These are phyloP conservation scores for Theobroma grandiflorum DNA, from an alignment of 441 rosid genomes.

Conservation along the genomic window DNA sequence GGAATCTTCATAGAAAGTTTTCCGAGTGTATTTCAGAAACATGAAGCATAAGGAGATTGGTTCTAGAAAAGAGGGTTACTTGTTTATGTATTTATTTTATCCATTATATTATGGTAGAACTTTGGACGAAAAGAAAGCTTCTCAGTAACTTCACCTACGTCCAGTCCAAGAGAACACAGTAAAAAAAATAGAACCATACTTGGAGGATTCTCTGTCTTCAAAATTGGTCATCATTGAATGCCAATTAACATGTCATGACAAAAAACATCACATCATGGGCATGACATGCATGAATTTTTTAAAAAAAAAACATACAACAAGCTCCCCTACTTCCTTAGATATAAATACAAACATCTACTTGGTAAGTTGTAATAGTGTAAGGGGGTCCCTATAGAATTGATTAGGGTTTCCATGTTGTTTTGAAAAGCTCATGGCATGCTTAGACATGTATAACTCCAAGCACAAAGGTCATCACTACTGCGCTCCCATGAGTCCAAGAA, in stretches of 20 bases:
- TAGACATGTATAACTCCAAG: conserved; percentile 81
- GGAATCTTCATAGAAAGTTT: conserved; percentile 39
- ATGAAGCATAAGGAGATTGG: conserved; percentile 32
- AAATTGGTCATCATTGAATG: conserved; percentile 46
- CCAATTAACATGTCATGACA: conserved; percentile 47
- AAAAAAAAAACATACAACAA: conserved; percentile 27
- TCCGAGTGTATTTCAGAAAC: conserved; percentile 22
- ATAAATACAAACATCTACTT: conserved; percentile 69
- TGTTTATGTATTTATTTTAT: conserved; percentile 11
- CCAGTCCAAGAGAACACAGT: conserved; percentile 31
- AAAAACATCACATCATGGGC: conserved; percentile 55
- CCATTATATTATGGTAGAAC: conserved; percentile 13
- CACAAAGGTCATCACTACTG: conserved; percentile 46
- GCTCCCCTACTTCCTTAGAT: conserved; percentile 34
- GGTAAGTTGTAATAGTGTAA: conserved; percentile 58
- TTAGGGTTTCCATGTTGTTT: conserved; percentile 46
- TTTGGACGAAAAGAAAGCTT: conserved; percentile 33
- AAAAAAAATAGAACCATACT: not conserved
- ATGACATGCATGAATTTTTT: conserved; percentile 43
- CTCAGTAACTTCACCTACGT: conserved; percentile 41
- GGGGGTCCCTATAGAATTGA: conserved; percentile 55
- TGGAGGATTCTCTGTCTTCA: conserved; percentile 21
- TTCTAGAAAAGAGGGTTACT: conserved; percentile 29
- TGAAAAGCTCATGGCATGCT: conserved; percentile 72
- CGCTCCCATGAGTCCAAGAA: conserved; percentile 79